phyloP scores from a whole-genome alignment of 2,329 filamentous ascomycete genomes.

The Hypoxylon sp. region DNA sequence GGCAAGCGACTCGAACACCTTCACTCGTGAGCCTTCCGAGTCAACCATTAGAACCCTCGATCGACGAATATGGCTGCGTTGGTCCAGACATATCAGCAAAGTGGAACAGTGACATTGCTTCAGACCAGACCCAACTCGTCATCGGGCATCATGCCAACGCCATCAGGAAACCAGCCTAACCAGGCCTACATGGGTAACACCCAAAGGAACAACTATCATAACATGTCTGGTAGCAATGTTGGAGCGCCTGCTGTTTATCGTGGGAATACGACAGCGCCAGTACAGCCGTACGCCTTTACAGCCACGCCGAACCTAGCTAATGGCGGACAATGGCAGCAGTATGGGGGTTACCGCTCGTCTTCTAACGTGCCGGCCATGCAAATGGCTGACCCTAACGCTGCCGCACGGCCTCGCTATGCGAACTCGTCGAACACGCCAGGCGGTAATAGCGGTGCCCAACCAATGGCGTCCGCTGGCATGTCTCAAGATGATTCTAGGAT shows the following conservation, averaged over 20 bases:
- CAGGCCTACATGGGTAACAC: constrained; percentile 60
- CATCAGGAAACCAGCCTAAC: constrained; percentile 57
- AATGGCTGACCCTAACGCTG: constrained; percentile 48
- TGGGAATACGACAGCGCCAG: constrained; percentile 61
- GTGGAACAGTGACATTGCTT: constrained; percentile 76
- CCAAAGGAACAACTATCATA: constrained; percentile 60
- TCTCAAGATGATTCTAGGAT: constrained; percentile 63
- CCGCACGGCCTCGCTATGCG: constrained; percentile 31
- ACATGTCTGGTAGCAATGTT: constrained; percentile 56
- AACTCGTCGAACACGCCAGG: constrained; percentile 15
- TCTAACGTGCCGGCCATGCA: constrained; percentile 53
- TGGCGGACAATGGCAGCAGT: constrained; percentile 60
- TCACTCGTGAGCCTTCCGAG: constrained; percentile 30
- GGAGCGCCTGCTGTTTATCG: constrained; percentile 59
- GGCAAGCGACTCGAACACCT: constrained; percentile 26
- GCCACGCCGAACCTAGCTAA: constrained; percentile 71
- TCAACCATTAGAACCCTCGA: constrained; percentile 26
- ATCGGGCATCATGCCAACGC: constrained; percentile 62
- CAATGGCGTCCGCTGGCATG: constrained; percentile 48
- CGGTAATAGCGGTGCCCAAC: constrained; percentile 4
- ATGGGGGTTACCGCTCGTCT: constrained; percentile 57
- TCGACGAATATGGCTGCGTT: constrained; percentile 74
- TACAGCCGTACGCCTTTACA: constrained; percentile 81
- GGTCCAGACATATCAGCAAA: constrained; percentile 82
- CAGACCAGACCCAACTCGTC: constrained; percentile 74